Conservation (phyloP, 2,329 filamentous ascomycete species). For the Xylariaceae sp. region DNA sequence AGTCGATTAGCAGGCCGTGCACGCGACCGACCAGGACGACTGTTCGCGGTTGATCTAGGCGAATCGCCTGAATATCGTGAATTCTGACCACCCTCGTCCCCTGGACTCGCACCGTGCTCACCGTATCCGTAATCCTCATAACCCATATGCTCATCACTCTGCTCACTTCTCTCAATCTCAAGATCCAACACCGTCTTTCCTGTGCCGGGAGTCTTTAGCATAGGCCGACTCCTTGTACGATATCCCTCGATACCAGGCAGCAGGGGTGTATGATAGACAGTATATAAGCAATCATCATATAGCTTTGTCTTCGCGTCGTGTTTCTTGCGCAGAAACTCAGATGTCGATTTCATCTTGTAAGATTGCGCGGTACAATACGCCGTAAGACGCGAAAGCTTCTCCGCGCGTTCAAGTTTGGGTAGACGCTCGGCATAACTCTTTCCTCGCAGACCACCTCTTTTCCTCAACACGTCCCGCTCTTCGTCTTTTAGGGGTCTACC, state of each 20-base stretch:
- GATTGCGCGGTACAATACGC: slow-evolving; percentile 95
- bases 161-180: slow-evolving; percentile 91
- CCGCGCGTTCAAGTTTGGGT: slow-evolving; percentile 78
- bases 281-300: slow-evolving; percentile 96
- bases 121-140: slow-evolving; percentile 69
- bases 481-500: slow-evolving; percentile 63
- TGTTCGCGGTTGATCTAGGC: background rate
- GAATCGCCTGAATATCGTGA: slow-evolving; percentile 17
- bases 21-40: slow-evolving; percentile 4
- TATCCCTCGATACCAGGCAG: slow-evolving; percentile 83
- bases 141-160: slow-evolving; percentile 81
- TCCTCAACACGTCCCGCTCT: slow-evolving; percentile 58
- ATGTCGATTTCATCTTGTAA: slow-evolving; percentile 84
- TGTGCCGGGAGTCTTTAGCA: slow-evolving; percentile 80
- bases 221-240: slow-evolving; percentile 80
- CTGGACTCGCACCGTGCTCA: slow-evolving; percentile 32
- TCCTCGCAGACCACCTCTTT: slow-evolving; percentile 56
- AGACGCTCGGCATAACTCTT: slow-evolving; percentile 94
- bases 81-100: slow-evolving; percentile 22
- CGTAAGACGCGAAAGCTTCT: slow-evolving; percentile 84
- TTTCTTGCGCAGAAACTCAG: slow-evolving; percentile 78
- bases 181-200: slow-evolving; percentile 90
- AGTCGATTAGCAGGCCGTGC: slow-evolving; percentile 52
- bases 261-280: slow-evolving; percentile 87
- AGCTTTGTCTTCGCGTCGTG: slow-evolving; percentile 91